A percentile compares a stretch with the other conserved stretches of the same genome.
Conservation (phyloP, 768 basidiomycete species). For the Mycena alexandri region DNA sequence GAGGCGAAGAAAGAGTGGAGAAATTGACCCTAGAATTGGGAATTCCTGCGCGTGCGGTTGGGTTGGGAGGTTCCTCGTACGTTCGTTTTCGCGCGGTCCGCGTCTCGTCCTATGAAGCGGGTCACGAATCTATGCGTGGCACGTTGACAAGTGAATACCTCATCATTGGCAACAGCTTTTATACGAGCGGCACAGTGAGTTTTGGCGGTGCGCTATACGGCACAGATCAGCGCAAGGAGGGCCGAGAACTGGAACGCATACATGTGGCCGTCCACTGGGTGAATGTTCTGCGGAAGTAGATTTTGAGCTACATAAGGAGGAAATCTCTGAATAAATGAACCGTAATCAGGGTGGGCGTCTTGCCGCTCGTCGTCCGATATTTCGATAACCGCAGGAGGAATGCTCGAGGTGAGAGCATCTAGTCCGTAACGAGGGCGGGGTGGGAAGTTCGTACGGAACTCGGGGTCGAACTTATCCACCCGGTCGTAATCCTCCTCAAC, state of each 20-base stretch:
- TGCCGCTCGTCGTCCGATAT: not conserved
- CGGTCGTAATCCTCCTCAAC: not conserved
- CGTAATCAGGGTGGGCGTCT: not conserved
- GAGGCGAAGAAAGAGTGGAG: too few species aligned
- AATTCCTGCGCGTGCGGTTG: too few species aligned
- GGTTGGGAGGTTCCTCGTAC: too few species aligned
- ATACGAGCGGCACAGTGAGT: not conserved
- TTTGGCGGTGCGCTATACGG: constrained; percentile 1
- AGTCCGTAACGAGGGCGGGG: not conserved
- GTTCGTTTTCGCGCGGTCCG: too few species aligned
- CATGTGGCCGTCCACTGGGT: too few species aligned
- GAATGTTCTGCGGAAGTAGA: too few species aligned
- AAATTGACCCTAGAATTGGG: too few species aligned
- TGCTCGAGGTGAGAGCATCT: too few species aligned
- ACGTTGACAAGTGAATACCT: not conserved
- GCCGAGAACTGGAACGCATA: too few species aligned
- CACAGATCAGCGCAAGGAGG: not conserved
- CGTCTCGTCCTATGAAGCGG: not conserved
- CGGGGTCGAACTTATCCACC: not conserved
- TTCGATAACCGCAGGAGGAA: not conserved
- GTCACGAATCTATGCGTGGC: too few species aligned
- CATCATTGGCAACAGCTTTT: not conserved
- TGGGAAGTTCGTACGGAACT: not conserved
- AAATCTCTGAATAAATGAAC: too few species aligned
- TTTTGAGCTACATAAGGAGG: too few species aligned